A percentile compares a stretch with the other conserved stretches of the same genome.
Conservation (phyloP, 2,329 filamentous ascomycete genomes). For the Botrytis pseudocinerea region DNA sequence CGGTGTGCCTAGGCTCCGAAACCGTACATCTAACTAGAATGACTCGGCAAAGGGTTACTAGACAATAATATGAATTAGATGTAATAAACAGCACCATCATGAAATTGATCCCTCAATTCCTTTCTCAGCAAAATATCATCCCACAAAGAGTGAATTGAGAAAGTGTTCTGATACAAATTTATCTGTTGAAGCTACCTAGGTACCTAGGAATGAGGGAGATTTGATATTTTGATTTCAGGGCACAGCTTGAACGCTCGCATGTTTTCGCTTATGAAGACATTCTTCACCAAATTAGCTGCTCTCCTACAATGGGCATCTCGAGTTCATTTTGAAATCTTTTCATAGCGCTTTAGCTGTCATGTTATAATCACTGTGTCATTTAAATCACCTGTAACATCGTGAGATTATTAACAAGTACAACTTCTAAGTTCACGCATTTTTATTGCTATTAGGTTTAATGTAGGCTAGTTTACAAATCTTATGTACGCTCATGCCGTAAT, state of each 20-base stretch:
- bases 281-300: conserved; percentile 7
- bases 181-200: background rate
- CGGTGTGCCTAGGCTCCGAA: background rate
- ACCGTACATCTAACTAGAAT: background rate
- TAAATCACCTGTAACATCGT: background rate
- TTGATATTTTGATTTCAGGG: background rate
- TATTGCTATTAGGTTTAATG: conserved; percentile 13
- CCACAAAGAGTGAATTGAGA: background rate
- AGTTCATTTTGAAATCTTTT: background rate
- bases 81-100: background rate
- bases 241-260: background rate
- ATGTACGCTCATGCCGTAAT: conserved; percentile 1
- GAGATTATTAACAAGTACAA: background rate
- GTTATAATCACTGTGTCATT: background rate
- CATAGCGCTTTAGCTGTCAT: background rate
- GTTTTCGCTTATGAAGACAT: conserved; percentile 14
- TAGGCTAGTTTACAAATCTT: conserved; percentile 1
- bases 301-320: background rate
- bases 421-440: conserved; percentile 6
- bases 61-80: background rate
- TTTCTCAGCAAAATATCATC: background rate
- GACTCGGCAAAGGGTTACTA: conserved; percentile 1
- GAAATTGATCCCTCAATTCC: background rate
- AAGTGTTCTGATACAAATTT: background rate
- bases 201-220: background rate